These are phyloP conservation scores for Pilobolus umbonatus DNA, from an alignment of 192 early-diverging fungal species.

Conservation along the genomic window DNA sequence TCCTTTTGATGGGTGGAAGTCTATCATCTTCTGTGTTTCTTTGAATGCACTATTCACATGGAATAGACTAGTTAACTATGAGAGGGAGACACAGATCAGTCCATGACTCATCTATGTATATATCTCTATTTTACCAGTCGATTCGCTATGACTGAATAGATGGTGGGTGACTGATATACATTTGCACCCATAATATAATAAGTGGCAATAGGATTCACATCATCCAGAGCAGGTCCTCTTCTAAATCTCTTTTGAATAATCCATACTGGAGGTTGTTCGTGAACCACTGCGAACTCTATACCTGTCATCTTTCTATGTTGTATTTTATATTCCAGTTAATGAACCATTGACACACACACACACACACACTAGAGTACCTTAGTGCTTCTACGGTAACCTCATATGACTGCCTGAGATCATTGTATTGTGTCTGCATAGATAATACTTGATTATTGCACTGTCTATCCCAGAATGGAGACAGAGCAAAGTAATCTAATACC, in stretches of 20 bases:
- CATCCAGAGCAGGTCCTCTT: slow-evolving; percentile 41
- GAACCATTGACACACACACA: not conserved
- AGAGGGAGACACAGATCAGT: not conserved
- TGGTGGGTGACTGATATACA: slow-evolving; percentile 67
- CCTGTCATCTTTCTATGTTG: slow-evolving; percentile 61
- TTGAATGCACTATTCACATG: slow-evolving; percentile 55
- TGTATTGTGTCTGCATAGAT: slow-evolving; percentile 79
- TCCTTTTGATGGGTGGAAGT: slow-evolving; percentile 55
- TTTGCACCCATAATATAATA: slow-evolving; percentile 72
- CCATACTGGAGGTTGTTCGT: slow-evolving; percentile 63
- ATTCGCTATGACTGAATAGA: slow-evolving; percentile 65
- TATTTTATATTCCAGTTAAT: not conserved
- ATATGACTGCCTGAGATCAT: slow-evolving; percentile 54
- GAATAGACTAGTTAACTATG: slow-evolving; percentile 45
- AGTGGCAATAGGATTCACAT: slow-evolving; percentile 52
- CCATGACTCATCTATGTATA: not conserved
- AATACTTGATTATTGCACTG: slow-evolving; percentile 75
- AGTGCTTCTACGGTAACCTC: slow-evolving; percentile 42
- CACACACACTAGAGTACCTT: slow-evolving; percentile 1
- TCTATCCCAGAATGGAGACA: slow-evolving; percentile 79
- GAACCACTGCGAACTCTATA: slow-evolving; percentile 69
- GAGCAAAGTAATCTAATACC: slow-evolving; percentile 75
- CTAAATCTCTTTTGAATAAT: slow-evolving; percentile 69
- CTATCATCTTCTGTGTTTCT: slow-evolving; percentile 44
- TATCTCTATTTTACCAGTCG: slow-evolving; percentile 47